Evolutionary conservation across 2,329 filamentous ascomycete species (phyloP).

Genomic region (Venturia oleaginea): DNA sequence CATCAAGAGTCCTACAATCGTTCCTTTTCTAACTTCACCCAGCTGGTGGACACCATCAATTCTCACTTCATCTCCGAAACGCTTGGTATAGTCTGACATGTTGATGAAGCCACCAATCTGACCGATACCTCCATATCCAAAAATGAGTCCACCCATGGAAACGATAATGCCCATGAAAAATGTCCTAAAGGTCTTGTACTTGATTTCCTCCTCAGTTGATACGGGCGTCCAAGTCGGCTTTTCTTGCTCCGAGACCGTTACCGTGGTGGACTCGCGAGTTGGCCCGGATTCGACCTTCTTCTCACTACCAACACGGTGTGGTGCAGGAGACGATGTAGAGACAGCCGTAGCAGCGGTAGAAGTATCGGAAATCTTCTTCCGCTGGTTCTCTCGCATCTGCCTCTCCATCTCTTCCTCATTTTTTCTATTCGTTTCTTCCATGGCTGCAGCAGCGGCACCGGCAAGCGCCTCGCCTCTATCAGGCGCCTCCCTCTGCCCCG

Average conservation of each 20-base stretch:
- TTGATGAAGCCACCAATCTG: constrained; percentile 11
- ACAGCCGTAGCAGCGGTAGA: neutral
- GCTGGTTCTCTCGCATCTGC: neutral
- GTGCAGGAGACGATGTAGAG: neutral
- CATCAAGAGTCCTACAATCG: constrained; percentile 6
- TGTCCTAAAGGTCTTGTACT: neutral
- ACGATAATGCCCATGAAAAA: constrained; percentile 9
- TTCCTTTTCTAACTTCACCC: constrained; percentile 24
- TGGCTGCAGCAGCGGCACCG: neutral
- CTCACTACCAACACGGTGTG: neutral
- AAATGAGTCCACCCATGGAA: constrained; percentile 12
- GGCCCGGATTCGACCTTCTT: neutral
- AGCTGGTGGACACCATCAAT: constrained; percentile 28
- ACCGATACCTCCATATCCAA: constrained; percentile 13
- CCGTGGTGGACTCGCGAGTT: neutral
- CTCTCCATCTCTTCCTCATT: neutral
- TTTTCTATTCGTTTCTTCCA: neutral
- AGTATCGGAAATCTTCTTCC: neutral
- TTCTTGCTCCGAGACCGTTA: neutral
- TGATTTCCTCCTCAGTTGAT: neutral
- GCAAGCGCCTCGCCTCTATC: neutral
- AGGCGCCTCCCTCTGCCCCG: neutral
- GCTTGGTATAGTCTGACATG: constrained; percentile 11
- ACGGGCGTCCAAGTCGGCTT: neutral
- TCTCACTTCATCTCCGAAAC: neutral